A percentile compares a stretch with the other conserved stretches of the same genome.
phyloP scores from a whole-genome alignment of 345 rosid species.

The Corymbia maculata region DNA sequence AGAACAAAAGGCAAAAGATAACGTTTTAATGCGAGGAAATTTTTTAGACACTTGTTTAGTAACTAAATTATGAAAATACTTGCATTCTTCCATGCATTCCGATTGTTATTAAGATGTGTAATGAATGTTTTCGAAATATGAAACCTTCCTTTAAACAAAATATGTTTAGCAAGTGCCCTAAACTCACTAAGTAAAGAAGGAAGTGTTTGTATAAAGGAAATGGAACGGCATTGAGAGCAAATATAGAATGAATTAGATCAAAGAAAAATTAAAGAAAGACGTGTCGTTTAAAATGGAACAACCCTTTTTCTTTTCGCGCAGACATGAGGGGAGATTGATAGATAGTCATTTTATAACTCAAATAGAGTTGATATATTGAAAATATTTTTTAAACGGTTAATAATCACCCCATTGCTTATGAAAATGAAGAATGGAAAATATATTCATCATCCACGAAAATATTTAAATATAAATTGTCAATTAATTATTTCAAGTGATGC shows the following conservation, averaged over 20 bases:
- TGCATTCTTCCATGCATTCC: background rate
- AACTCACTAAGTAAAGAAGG: background rate
- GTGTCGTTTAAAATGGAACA: accelerated
- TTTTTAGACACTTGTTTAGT: background rate
- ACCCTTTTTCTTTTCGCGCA: background rate
- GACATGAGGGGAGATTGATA: background rate
- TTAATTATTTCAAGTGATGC: background rate
- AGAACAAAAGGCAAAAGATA: background rate
- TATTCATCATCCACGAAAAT: too few relatives aligned
- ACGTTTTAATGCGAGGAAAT: background rate
- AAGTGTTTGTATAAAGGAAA: background rate
- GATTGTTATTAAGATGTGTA: background rate
- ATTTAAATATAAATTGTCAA: background rate
- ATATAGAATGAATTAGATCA: background rate
- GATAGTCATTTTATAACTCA: background rate
- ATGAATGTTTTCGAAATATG: background rate
- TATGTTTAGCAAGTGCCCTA: background rate
- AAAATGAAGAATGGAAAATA: too few relatives aligned
- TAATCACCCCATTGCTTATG: accelerated
- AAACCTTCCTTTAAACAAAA: background rate
- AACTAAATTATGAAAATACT: background rate
- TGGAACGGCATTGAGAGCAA: background rate
- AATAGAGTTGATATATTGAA: background rate
- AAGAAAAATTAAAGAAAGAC: background rate
- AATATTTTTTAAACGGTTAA: too few relatives aligned